Conservation (phyloP, 768 basidiomycete genomes). For the Baorangia bicolor region DNA sequence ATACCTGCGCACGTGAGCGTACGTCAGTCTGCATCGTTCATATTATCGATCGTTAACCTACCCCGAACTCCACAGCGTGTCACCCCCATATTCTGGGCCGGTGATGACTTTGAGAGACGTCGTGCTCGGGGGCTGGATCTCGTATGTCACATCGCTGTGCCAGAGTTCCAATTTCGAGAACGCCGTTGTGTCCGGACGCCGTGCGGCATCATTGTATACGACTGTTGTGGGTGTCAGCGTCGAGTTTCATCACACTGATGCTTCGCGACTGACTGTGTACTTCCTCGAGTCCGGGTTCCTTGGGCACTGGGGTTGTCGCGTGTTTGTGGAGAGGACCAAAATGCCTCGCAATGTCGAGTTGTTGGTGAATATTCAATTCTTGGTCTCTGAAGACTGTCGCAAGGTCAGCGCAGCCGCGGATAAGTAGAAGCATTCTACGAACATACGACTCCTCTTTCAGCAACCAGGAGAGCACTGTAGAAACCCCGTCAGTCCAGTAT, state of each 20-base stretch:
- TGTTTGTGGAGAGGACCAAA: constrained; percentile 81
- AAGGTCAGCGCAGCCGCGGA: background rate
- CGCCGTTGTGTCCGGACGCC: constrained; percentile 59
- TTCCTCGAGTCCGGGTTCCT: constrained; percentile 68
- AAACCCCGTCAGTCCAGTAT: constrained; percentile 8
- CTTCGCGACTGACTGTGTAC: constrained; percentile 56
- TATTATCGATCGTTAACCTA: constrained; percentile 30
- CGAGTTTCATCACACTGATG: background rate
- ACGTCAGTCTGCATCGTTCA: constrained; percentile 3
- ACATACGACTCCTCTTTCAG: constrained; percentile 79
- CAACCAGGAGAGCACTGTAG: constrained; percentile 64
- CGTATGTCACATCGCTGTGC: constrained; percentile 83
- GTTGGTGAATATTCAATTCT: constrained; percentile 63
- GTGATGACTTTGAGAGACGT: constrained; percentile 77
- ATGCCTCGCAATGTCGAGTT: constrained; percentile 69
- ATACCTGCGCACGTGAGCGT: constrained; percentile 45
- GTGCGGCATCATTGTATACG: constrained; percentile 66
- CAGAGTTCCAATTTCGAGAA: constrained; percentile 77
- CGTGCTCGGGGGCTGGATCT: constrained; percentile 75
- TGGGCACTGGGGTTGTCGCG: constrained; percentile 75
- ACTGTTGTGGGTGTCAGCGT: constrained; percentile 39
- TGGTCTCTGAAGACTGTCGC: constrained; percentile 70
- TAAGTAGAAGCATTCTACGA: constrained; percentile 20
- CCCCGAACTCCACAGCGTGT: constrained; percentile 83
- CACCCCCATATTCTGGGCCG: constrained; percentile 69